These are phyloP conservation scores for Ascochyta viciae-villosae DNA, from an alignment of 2,329 filamentous ascomycete genomes.

Conservation along the genomic window DNA sequence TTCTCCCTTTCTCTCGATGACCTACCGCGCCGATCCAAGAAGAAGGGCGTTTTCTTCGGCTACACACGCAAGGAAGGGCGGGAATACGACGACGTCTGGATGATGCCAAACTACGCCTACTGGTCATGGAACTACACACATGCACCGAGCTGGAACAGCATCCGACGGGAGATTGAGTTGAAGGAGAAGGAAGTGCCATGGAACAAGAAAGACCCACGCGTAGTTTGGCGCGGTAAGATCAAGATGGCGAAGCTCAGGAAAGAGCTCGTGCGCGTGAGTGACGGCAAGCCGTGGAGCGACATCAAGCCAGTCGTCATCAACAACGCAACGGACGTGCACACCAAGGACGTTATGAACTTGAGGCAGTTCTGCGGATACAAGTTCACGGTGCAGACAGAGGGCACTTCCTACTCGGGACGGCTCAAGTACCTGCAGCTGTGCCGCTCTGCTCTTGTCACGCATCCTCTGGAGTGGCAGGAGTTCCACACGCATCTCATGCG, in stretches of 20 bases:
- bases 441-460: constrained; percentile 42
- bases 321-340: constrained; percentile 36
- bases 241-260: constrained; percentile 42
- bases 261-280: constrained; percentile 38
- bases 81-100: constrained; percentile 43
- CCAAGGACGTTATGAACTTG: constrained; percentile 45
- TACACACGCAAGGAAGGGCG: constrained; percentile 39
- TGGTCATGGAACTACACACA: constrained; percentile 48
- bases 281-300: constrained; percentile 42
- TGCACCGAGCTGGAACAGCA: constrained; percentile 45
- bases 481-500: constrained; percentile 45
- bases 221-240: constrained; percentile 45
- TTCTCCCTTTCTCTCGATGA: constrained; percentile 45
- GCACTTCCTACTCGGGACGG: constrained; percentile 61
- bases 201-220: constrained; percentile 39
- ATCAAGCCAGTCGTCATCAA: constrained; percentile 47
- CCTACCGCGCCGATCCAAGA: constrained; percentile 39
- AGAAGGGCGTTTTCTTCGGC: constrained; percentile 37
- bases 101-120: constrained; percentile 47
- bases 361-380: constrained; percentile 54
- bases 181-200: constrained; percentile 33
- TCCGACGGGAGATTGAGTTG: constrained; percentile 35
- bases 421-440: constrained; percentile 63
- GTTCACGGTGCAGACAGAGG: constrained; percentile 62
- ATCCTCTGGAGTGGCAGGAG: constrained; percentile 45